Conservation (phyloP, 352 stramenopile genomes). For the Chrysophaeum taylorii region DNA sequence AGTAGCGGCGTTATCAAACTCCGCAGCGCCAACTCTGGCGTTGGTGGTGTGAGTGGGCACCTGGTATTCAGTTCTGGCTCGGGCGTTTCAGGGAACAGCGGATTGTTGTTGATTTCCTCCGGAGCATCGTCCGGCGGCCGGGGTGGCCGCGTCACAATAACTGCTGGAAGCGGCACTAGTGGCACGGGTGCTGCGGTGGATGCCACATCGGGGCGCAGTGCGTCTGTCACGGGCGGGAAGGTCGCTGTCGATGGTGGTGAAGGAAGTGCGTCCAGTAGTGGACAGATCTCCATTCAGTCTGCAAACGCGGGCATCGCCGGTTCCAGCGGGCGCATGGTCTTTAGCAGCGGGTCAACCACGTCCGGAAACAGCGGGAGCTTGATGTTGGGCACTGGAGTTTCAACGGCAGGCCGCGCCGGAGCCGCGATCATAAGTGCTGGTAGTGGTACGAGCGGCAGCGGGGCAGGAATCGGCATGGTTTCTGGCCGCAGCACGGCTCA, state of each 20-base stretch:
- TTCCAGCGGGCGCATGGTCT: conserved; percentile 2
- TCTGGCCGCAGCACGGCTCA: conserved; percentile 13
- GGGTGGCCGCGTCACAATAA: not conserved
- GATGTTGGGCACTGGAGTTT: conserved; percentile 17
- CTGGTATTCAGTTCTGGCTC: conserved; percentile 28
- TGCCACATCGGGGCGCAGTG: not conserved
- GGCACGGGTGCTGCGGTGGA: not conserved
- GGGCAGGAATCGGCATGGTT: conserved; percentile 14
- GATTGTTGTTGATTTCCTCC: not conserved
- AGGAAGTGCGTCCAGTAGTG: not conserved
- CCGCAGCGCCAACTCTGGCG: conserved; percentile 22
- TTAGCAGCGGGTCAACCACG: conserved; percentile 23
- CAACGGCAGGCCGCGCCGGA: conserved; percentile 20
- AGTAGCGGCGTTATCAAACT: conserved; percentile 18
- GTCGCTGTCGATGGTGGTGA: not conserved
- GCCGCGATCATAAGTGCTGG: conserved; percentile 23
- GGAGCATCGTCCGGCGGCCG: conserved; percentile 13
- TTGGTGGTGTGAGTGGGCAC: conserved; percentile 23
- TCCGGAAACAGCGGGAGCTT: conserved; percentile 23
- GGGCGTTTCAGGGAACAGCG: not conserved
- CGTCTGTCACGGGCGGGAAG: not conserved
- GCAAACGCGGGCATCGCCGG: not conserved
- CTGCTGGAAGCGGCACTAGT: not conserved
- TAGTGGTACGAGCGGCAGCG: conserved; percentile 11
- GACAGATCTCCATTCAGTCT: not conserved